Evolutionary conservation across 352 stramenopile genomes (phyloP), one percentile per base, ranked within the genome.

Genomic region (Ophiocytium majus): DNA sequence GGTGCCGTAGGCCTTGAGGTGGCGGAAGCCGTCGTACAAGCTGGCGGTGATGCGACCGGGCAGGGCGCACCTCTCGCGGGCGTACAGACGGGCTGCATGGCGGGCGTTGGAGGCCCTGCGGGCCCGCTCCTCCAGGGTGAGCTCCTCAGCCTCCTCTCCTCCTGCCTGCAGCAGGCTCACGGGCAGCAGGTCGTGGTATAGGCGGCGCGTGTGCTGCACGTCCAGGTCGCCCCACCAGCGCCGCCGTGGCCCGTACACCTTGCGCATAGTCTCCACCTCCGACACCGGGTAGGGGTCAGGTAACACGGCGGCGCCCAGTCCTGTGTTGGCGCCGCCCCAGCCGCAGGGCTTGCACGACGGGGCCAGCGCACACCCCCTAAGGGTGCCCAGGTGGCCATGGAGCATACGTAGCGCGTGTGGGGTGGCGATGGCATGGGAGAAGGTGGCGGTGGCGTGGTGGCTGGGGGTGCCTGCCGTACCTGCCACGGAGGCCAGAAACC

Each of bases 181-280:
- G 1, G 93, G 93, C 17, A 96, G 83, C n/a, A 95, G 86, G 10
- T 91, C 91, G 83, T 95, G 92, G 85, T 96, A 96, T 10, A 96
- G 88, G 32, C 86, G 83, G 1, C 93, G 84, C 0, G 93, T 92
- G 10, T 92, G 91, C 0, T 82, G 75, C 0, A 87, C 82, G 85
- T 92, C 92, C 34, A 95, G 91, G 84, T 96, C 93, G 1, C 93
- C 93, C 91, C 92, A 96, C 34, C 94, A 81, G 74, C 93, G 94
- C n/a, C 88, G 87, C 79, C 94, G 93, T n/a, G 82, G 78, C 28
- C 93, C 92, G 89, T 94, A 95, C 10, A 89, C 91, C 74, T 90
- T 74, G 28, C 92, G 89, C 0, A 95, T 84, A 5, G 89, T 89
- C 34, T 93, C 82, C 0, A 95, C 84, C 0, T 66, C 82, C 0